Base-by-base conservation (phyloP, 2,329 filamentous ascomycete genomes). In the Neofusicoccum sp. region DNA sequence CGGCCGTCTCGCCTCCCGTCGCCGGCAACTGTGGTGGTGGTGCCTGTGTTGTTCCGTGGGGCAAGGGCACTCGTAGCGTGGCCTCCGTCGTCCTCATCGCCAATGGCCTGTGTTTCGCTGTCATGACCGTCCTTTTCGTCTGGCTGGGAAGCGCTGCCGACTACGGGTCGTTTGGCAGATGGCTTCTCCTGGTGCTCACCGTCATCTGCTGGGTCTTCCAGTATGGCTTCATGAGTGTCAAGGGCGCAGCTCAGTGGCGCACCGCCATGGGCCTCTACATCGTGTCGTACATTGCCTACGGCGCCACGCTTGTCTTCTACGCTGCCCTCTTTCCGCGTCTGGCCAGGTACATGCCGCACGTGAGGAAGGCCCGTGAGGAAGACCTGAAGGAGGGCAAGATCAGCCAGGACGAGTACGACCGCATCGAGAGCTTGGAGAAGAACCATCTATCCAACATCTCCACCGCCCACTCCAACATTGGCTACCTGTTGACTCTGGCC, bases 31-130 rank as follows among this genome's bases (percentile, higher is more conserved):
- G 72, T 12, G 69, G 65, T 8, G 71, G 52, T 36, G 64, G 63
- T 4, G 62, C 52, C 1, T 66, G 64, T 54, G 62, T 64, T 11
- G 58, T 67, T 2, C 64, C 65, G 4, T 67, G 64, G 61, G 65
- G 64, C 43, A 60, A 39, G 1, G 65, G 65, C 7, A 67, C 61
- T 6, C 81, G 86, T 61, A 85, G 84, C n/a, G 83, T 88, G 68
- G 87, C 88, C 71, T 87, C 83, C 63, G 87, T 90, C 61, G 85
- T 90, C 3, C 77, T 90, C 6, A 78, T 89, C 0, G 81, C 82
- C 71, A 90, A 90, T 69, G 88, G 88, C 60, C 85, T 90, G 62
- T 87, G 83, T 14, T 91, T 91, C 70, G 86, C 87, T 1, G 82
- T 89, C 39, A 88, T 90, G 71, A 83, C 87, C 33, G 80, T 85